These are phyloP conservation scores for Teunomyces kruisii DNA, from an alignment of 805 yeast genomes.

Conservation along the genomic window DNA sequence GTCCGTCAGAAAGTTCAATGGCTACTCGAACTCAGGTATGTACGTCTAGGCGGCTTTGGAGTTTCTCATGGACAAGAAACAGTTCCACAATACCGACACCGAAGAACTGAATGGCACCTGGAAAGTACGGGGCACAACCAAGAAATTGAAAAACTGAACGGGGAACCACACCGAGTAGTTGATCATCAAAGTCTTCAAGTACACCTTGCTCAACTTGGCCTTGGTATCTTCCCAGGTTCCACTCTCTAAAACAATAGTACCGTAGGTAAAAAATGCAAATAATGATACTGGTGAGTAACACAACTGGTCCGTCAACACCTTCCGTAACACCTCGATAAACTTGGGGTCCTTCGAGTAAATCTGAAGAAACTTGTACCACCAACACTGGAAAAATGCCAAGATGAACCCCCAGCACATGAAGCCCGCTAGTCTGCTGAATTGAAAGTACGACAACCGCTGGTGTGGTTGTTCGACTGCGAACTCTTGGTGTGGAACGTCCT, in stretches of 20 bases:
- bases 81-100: slow-evolving; percentile 91
- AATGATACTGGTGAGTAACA: slow-evolving; percentile 86
- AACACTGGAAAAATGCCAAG: slow-evolving; percentile 79
- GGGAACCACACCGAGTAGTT: slow-evolving; percentile 82
- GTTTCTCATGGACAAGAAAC: slow-evolving; percentile 81
- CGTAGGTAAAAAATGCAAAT: slow-evolving; percentile 77
- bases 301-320: slow-evolving; percentile 88
- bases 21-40: slow-evolving; percentile 26
- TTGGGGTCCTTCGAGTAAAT: slow-evolving; percentile 80
- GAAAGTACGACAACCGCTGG: slow-evolving; percentile 44
- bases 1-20: slow-evolving; percentile 22
- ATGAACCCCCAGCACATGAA: slow-evolving; percentile 87
- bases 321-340: slow-evolving; percentile 78
- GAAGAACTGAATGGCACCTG: slow-evolving; percentile 91
- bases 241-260: slow-evolving; percentile 76
- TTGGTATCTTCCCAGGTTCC: slow-evolving; percentile 66
- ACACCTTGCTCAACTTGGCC: slow-evolving; percentile 63
- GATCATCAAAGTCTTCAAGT: slow-evolving; percentile 63
- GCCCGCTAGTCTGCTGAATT: slow-evolving; percentile 69
- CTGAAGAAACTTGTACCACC: slow-evolving; percentile 86
- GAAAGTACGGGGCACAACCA: slow-evolving; percentile 63
- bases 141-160: slow-evolving; percentile 74
- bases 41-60: slow-evolving; percentile 21
- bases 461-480: slow-evolving; percentile 13
- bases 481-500: slow-evolving; percentile 13